Conservation (phyloP, 2,329 filamentous ascomycete species). For the Chaetomium globosum region DNA sequence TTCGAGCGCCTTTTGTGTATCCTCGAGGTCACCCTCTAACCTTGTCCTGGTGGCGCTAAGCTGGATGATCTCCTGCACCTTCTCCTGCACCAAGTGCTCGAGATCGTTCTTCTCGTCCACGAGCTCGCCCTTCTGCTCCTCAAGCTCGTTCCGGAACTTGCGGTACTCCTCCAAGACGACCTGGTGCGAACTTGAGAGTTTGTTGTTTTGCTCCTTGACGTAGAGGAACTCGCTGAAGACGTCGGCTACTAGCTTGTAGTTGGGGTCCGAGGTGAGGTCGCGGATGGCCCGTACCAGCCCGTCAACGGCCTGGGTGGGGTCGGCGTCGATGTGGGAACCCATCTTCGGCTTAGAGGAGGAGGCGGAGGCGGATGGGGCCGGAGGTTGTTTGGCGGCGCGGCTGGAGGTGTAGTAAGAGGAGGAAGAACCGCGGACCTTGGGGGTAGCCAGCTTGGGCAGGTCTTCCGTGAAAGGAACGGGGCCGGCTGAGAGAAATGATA, state of each 20-base stretch:
- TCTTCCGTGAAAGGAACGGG: background rate
- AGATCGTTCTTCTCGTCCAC: constrained; percentile 37
- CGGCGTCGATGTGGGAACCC: constrained; percentile 32
- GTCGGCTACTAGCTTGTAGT: constrained; percentile 43
- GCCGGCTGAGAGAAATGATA: too few species aligned
- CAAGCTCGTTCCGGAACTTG: constrained; percentile 41
- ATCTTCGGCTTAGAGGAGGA: constrained; percentile 27
- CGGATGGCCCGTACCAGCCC: constrained; percentile 43
- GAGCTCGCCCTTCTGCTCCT: constrained; percentile 37
- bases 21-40: constrained; percentile 35
- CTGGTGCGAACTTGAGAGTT: constrained; percentile 40
- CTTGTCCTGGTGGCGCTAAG: constrained; percentile 32
- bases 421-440: constrained; percentile 16
- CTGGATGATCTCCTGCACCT: constrained; percentile 37
- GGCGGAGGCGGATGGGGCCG: constrained; percentile 13
- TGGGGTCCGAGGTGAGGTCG: constrained; percentile 41
- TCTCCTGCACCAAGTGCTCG: constrained; percentile 36
- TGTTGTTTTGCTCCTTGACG: constrained; percentile 41
- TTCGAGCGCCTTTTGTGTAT: constrained; percentile 31
- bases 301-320: constrained; percentile 39
- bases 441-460: constrained; percentile 26
- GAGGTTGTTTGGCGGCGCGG: constrained; percentile 9
- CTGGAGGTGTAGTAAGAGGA: constrained; percentile 10
- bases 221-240: constrained; percentile 42
- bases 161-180: constrained; percentile 43